Evolutionary conservation across 2,329 filamentous ascomycete genomes (phyloP), one percentile per base, ranked within the genome.

Genomic region (Exophiala xenobiotica): DNA sequence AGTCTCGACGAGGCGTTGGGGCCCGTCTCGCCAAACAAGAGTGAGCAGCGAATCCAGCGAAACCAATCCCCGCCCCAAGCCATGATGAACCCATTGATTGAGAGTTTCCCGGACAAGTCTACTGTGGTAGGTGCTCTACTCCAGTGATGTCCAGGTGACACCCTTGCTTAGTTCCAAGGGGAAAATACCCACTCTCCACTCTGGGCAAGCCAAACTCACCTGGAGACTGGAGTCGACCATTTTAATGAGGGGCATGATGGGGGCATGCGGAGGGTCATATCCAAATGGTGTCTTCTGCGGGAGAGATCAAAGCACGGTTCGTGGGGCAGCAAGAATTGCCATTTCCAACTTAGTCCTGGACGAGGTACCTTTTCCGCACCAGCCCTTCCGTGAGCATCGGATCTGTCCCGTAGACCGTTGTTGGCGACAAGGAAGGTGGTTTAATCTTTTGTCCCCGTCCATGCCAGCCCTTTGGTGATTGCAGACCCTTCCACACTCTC

Each of bases 131-230:
- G n/a, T n/a, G n/a, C n/a, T n/a, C n/a, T n/a, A n/a, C n/a, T n/a
- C n/a, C 31, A 23, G 18, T 5, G 9, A 29, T 12, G 27, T n/a
- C 26, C 47, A 38, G 23, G 48, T 23, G 9, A 9, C 31, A 35
- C 31, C 31, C n/a, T 35, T 16, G n/a, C 12, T 16, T 35, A 16
- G 31, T 16, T 35, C 31, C 31, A 35, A 16, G 31, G 31, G 49
- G 49, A 51, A 31, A 51, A 51, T 51, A 51, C 49, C 49, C 49
- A 51, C 27, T 37, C 49, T 51, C 42, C 42, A 51, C 49, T 41
- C 22, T 24, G 20, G 38, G 8, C 8, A 22, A 19, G 23, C 38
- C 7, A 20, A 8, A 24, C 19, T 18, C 8, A 24, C 38, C 38
- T 18, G 38, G 19, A 40, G n/a, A n/a, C 12, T 23, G 22, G 22